A percentile compares a stretch with the other conserved stretches of the same genome.
phyloP scores from a whole-genome alignment of 495 filamentous ascomycete genomes.

The Podospora pseudopauciseta region DNA sequence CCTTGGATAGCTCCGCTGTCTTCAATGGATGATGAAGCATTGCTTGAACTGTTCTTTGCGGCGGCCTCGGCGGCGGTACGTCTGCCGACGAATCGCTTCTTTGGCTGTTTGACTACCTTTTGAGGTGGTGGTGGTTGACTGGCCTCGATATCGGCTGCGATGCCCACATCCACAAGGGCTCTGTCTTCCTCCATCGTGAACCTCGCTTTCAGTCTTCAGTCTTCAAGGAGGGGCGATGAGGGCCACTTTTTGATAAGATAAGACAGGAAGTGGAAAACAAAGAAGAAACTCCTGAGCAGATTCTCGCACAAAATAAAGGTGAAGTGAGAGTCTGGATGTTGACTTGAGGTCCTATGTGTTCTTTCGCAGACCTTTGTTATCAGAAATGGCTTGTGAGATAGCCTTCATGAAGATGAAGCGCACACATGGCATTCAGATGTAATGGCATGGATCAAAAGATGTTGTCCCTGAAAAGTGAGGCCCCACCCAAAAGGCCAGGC shows the following conservation, averaged over 20 bases:
- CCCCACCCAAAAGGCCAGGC: constrained; percentile 1
- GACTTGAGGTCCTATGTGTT: neutral
- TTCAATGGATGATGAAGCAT: constrained; percentile 48
- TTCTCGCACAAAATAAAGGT: too few species aligned
- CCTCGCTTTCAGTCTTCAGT: neutral
- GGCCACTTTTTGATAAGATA: neutral
- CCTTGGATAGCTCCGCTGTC: constrained; percentile 63
- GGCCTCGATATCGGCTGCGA: constrained; percentile 54
- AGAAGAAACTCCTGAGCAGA: too few species aligned
- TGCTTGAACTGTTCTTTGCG: constrained; percentile 47
- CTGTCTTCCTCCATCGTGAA: constrained; percentile 52
- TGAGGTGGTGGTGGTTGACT: constrained; percentile 31
- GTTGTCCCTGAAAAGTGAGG: neutral
- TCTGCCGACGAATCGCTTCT: constrained; percentile 76
- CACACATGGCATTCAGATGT: neutral
- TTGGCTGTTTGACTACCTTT: constrained; percentile 53
- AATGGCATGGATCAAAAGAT: neutral
- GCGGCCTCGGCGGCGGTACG: constrained; percentile 51
- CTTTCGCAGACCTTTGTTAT: too few species aligned
- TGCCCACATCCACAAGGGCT: constrained; percentile 47
- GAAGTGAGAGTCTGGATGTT: neutral
- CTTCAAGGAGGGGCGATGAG: neutral
- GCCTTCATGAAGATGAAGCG: neutral
- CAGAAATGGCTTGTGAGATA: neutral
- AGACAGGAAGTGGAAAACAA: neutral